phyloP scores from a whole-genome alignment of 371 early-diverging fungal genomes.

The Enteropsectra breve region DNA sequence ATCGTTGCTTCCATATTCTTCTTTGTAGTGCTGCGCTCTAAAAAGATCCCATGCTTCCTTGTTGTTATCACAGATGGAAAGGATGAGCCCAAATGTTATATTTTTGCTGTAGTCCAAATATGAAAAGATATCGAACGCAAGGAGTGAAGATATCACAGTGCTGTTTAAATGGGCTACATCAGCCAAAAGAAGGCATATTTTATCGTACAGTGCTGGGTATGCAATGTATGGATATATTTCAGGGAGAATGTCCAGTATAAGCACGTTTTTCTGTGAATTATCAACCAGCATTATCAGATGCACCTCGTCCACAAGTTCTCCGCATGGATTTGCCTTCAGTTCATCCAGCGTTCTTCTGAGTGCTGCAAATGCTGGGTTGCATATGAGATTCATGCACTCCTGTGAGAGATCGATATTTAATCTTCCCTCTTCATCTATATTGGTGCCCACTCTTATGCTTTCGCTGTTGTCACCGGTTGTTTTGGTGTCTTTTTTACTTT shows the following conservation, averaged over 20 bases:
- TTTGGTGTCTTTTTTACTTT: background rate
- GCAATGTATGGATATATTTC: slow-evolving; percentile 18
- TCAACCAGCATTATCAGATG: slow-evolving; percentile 15
- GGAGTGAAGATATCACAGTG: background rate
- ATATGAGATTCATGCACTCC: background rate
- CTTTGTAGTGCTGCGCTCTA: background rate
- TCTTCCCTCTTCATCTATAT: slow-evolving; percentile 17
- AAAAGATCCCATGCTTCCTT: slow-evolving; percentile 5
- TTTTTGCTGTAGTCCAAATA: slow-evolving; percentile 3
- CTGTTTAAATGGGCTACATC: slow-evolving; percentile 26
- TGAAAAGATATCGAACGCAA: slow-evolving; percentile 5
- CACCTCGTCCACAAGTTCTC: slow-evolving; percentile 1
- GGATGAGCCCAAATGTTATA: slow-evolving; percentile 6
- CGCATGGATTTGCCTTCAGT: background rate
- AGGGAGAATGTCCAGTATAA: background rate
- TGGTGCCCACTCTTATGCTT: background rate
- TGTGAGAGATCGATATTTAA: background rate
- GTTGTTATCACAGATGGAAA: slow-evolving; percentile 22
- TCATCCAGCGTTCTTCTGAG: slow-evolving; percentile 17
- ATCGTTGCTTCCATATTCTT: no score
- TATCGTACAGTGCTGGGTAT: slow-evolving; percentile 8
- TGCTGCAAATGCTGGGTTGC: slow-evolving; percentile 17
- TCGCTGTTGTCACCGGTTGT: background rate
- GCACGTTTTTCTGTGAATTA: background rate
- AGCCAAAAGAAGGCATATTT: background rate